These are phyloP conservation scores for Akebia trifoliata DNA, from an alignment of 164 flowering plant genomes.

Conservation along the genomic window DNA sequence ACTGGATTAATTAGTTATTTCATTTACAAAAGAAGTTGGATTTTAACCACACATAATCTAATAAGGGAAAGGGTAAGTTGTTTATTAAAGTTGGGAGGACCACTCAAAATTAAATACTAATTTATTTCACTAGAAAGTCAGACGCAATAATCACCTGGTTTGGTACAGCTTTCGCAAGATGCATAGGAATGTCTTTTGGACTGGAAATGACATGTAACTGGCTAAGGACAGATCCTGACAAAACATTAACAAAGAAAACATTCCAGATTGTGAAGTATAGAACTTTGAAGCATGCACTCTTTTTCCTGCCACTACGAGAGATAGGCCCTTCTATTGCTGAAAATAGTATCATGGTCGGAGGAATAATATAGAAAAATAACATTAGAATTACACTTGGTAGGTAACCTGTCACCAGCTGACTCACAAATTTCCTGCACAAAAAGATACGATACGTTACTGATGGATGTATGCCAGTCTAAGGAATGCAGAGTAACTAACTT, in stretches of 20 bases:
- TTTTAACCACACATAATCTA: too few relatives aligned
- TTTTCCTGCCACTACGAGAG: constrained; percentile 85
- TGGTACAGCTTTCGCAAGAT: constrained; percentile 69
- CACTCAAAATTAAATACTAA: not conserved
- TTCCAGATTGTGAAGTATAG: constrained; percentile 86
- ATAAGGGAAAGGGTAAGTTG: not conserved
- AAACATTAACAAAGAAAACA: constrained; percentile 83
- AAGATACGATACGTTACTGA: too few relatives aligned
- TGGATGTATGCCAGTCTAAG: too few relatives aligned
- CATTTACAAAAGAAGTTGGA: too few relatives aligned
- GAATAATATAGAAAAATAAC: constrained; percentile 55
- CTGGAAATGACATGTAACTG: constrained; percentile 50
- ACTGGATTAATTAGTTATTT: too few relatives aligned
- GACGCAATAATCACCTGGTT: constrained; percentile 43
- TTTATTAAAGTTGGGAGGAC: not conserved
- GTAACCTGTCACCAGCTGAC: constrained; percentile 78
- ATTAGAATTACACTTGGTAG: constrained; percentile 85
- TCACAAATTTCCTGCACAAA: constrained; percentile 52
- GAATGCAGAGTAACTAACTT: too few relatives aligned
- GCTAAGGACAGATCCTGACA: constrained; percentile 63
- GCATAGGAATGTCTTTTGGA: constrained; percentile 51
- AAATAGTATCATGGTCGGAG: constrained; percentile 83
- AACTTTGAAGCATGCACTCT: constrained; percentile 77
- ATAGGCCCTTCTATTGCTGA: constrained; percentile 73
- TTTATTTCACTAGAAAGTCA: not conserved